Evolutionary conservation across 345 rosid genomes (phyloP).

Genomic region (Eucalyptus paniculata): DNA sequence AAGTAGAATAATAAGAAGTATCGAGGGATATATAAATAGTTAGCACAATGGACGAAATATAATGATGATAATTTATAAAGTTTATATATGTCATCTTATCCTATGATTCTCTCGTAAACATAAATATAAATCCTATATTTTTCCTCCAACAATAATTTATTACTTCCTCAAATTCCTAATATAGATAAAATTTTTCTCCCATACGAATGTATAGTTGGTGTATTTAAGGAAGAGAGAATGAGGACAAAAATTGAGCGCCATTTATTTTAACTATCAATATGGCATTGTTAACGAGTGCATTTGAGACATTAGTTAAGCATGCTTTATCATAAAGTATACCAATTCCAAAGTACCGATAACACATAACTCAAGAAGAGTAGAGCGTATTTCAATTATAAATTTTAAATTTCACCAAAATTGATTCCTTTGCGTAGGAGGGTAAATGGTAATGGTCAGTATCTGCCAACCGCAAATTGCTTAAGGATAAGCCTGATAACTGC

Average conservation of each 20-base stretch:
- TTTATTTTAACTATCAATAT: neutral
- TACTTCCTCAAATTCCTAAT: neutral
- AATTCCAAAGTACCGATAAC: neutral
- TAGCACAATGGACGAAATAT: neutral
- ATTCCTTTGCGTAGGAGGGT: neutral
- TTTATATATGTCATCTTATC: neutral
- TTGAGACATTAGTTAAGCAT: neutral
- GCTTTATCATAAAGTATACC: neutral
- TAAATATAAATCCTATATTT: neutral
- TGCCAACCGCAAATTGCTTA: neutral
- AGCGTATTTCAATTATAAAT: neutral
- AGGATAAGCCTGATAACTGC: neutral
- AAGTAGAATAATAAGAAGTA: neutral
- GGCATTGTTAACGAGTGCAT: neutral
- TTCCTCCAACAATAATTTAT: neutral
- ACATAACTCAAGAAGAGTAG: neutral
- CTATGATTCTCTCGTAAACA: neutral
- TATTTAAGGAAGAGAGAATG: neutral
- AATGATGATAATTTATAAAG: neutral
- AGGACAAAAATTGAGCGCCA: neutral
- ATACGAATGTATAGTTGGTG: neutral
- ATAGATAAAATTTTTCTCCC: neutral
- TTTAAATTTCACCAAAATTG: neutral
- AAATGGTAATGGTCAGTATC: neutral
- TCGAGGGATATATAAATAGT: neutral